Evolutionary conservation across 495 filamentous ascomycete species (phyloP).

Genomic region (Hyaloscypha hepaticicola): DNA sequence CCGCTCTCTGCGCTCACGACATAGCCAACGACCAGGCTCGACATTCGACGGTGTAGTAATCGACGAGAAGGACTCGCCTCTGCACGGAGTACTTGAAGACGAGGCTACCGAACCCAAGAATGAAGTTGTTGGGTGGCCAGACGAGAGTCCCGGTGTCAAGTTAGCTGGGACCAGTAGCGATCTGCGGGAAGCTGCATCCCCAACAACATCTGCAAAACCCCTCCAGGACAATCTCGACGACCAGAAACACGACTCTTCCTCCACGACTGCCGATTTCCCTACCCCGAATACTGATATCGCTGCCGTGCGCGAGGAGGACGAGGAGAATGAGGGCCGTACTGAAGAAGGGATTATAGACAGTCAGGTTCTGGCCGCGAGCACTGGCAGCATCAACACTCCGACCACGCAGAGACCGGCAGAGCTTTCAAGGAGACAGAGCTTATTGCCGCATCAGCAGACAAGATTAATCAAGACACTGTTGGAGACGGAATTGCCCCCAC

Average conservation of each 20-base stretch:
- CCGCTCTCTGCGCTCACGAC: slow-evolving; percentile 5
- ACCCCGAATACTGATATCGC: slow-evolving; percentile 31
- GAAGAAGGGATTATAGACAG: neutral
- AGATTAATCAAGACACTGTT: slow-evolving; percentile 48
- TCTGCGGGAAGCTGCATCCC: neutral
- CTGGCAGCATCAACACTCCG: neutral
- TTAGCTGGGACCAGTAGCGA: slow-evolving; percentile 1
- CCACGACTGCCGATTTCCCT: slow-evolving; percentile 27
- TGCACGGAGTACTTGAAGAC: neutral
- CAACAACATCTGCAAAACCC: slow-evolving; percentile 12
- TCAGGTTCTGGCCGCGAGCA: neutral
- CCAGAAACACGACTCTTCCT: slow-evolving; percentile 28
- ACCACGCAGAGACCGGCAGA: slow-evolving; percentile 16
- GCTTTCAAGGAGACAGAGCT: slow-evolving; percentile 37
- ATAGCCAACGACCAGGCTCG: neutral
- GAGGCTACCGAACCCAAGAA: neutral
- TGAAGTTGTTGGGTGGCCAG: neutral
- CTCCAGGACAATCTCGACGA: slow-evolving; percentile 14
- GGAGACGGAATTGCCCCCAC: slow-evolving; percentile 34
- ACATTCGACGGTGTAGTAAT: neutral
- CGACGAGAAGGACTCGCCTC: slow-evolving; percentile 4
- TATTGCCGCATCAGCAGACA: slow-evolving; percentile 47
- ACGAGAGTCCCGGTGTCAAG: neutral
- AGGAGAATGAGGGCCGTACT: slow-evolving; percentile 1
- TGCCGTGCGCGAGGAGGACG: slow-evolving; percentile 17